Conservation (phyloP, 495 filamentous ascomycete genomes). For the Trichoderma virens region DNA sequence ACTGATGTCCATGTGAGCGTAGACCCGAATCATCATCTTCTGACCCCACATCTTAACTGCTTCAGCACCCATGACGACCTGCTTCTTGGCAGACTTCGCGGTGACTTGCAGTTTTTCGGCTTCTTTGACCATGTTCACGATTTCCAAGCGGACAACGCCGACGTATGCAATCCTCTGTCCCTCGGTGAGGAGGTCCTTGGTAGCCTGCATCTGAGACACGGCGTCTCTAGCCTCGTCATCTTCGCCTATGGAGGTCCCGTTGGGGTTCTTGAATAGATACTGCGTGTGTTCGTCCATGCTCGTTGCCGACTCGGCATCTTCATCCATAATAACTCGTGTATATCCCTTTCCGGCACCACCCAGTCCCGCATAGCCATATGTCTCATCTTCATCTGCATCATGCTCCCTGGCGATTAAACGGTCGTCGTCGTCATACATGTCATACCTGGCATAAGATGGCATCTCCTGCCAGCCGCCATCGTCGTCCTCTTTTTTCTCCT, state of each 20-base stretch:
- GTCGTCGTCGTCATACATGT: slow-evolving; percentile 92
- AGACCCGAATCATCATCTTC: slow-evolving; percentile 91
- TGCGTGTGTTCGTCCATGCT: slow-evolving; percentile 97
- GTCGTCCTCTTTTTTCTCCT: slow-evolving; percentile 33
- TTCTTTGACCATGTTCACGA: slow-evolving; percentile 67
- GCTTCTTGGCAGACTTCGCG: slow-evolving; percentile 52
- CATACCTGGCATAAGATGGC: slow-evolving; percentile 85
- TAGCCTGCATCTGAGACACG: slow-evolving; percentile 85
- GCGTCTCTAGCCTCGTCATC: slow-evolving; percentile 80
- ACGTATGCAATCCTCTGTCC: slow-evolving; percentile 96
- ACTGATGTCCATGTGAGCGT: slow-evolving; percentile 93
- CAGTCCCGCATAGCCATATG: slow-evolving; percentile 61
- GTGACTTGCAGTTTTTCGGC: slow-evolving; percentile 48
- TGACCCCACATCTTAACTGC: slow-evolving; percentile 92
- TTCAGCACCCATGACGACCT: slow-evolving; percentile 59
- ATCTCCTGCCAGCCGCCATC: slow-evolving; percentile 81
- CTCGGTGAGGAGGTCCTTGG: slow-evolving; percentile 90
- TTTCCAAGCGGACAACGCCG: slow-evolving; percentile 70
- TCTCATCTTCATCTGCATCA: slow-evolving; percentile 60
- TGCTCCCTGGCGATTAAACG: slow-evolving; percentile 75
- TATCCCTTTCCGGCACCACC: slow-evolving; percentile 93
- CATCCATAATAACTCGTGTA: slow-evolving; percentile 84
- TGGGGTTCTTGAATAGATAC: slow-evolving; percentile 76
- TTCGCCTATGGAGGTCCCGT: slow-evolving; percentile 45
- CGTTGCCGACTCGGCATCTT: slow-evolving; percentile 86